Evolutionary conservation across 1,284 basidiomycete species (phyloP).

Genomic region (Puccinia horiana): DNA sequence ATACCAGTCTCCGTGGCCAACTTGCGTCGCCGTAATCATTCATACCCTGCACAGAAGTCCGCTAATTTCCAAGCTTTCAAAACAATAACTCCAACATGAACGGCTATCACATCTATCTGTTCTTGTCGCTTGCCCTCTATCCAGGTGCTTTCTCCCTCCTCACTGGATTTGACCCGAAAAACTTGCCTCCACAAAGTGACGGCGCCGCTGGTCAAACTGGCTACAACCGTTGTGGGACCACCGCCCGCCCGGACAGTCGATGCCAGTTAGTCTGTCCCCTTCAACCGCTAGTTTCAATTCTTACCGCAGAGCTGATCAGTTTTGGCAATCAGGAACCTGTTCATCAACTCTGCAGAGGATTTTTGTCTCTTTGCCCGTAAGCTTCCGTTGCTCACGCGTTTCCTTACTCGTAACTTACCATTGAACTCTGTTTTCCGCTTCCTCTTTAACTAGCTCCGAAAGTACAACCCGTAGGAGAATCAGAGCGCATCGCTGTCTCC

Average conservation of each 20-base stretch:
- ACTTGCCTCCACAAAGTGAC: slow-evolving; percentile 39
- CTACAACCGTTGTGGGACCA: slow-evolving; percentile 44
- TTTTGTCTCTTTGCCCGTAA: slow-evolving; percentile 48
- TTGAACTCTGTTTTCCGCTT: not conserved
- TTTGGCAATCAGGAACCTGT: slow-evolving; percentile 21
- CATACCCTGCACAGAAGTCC: too few species aligned
- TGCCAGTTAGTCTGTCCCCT: slow-evolving; percentile 40
- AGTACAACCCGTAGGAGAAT: slow-evolving; percentile 52
- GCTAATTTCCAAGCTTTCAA: too few species aligned
- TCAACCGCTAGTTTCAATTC: not conserved
- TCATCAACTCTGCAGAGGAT: slow-evolving; percentile 38
- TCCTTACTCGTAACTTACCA: not conserved
- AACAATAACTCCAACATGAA: not conserved
- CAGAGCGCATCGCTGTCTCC: slow-evolving; percentile 54
- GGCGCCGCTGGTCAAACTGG: slow-evolving; percentile 22
- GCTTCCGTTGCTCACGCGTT: not conserved
- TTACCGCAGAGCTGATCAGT: not conserved
- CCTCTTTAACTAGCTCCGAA: slow-evolving; percentile 39
- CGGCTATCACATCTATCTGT: not conserved
- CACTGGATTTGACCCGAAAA: slow-evolving; percentile 36
- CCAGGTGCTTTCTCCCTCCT: slow-evolving; percentile 14
- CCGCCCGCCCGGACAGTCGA: slow-evolving; percentile 13
- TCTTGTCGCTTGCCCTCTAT: slow-evolving; percentile 17
- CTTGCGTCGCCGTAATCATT: too few species aligned
- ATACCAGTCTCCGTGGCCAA: too few species aligned